Evolutionary conservation across 2,329 filamentous ascomycete genomes (phyloP).

Genomic region (Lasiodiplodia citricola): DNA sequence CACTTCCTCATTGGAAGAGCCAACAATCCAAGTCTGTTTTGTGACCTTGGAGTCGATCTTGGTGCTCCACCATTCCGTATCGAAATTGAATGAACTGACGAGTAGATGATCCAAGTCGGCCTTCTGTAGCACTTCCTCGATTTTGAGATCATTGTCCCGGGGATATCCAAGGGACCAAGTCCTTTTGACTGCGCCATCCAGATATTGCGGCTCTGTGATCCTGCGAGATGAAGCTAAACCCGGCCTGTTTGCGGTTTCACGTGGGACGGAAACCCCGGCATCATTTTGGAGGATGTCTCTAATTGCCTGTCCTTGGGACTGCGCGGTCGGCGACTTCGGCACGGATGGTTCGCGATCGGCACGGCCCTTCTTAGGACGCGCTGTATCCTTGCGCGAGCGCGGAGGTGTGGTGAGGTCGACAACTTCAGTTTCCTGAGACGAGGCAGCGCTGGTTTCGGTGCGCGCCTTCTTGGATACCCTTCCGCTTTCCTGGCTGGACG

Average conservation of each 20-base stretch:
- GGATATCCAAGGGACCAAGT: constrained; percentile 74
- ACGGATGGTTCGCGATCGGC: neutral
- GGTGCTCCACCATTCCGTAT: constrained; percentile 77
- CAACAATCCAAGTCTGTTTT: constrained; percentile 63
- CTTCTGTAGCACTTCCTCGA: constrained; percentile 84
- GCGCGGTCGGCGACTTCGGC: neutral
- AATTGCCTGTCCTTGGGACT: neutral
- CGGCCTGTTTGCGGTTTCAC: neutral
- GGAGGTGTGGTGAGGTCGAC: neutral
- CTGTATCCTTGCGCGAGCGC: neutral
- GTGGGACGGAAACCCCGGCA: neutral
- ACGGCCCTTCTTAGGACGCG: neutral
- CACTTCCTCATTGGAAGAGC: constrained; percentile 56
- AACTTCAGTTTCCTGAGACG: neutral
- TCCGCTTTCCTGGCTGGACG: neutral
- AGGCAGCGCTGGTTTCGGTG: neutral
- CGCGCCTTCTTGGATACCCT: neutral
- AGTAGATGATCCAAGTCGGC: constrained; percentile 75
- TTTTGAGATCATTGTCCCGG: constrained; percentile 76
- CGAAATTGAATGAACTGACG: constrained; percentile 86
- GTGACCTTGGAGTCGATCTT: constrained; percentile 69
- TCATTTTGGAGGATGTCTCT: neutral
- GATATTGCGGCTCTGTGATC: constrained; percentile 48
- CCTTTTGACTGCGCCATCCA: constrained; percentile 74
- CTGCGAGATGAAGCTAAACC: neutral